Evolutionary conservation across 73 alveolate species (phyloP).

Genomic region (Uronychia binucleata): DNA sequence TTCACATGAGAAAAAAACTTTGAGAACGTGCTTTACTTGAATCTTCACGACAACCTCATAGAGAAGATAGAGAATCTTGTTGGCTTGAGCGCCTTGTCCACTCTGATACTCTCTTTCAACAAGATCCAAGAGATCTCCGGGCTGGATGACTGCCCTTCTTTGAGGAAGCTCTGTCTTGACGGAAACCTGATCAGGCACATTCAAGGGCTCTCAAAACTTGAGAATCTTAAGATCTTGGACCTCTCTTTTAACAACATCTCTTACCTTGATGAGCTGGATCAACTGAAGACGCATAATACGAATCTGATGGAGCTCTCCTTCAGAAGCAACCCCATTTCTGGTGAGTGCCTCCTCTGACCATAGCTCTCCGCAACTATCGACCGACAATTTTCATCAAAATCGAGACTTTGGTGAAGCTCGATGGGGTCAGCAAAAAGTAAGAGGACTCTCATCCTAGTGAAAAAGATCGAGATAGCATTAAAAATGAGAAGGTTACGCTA

Average conservation of each 20-base stretch:
- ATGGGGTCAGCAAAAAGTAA: conserved; percentile 20
- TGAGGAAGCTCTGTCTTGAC: conserved; percentile 77
- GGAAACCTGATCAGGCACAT: conserved; percentile 73
- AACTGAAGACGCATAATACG: background rate
- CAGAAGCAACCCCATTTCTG: conserved; percentile 72
- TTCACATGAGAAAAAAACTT: conserved; percentile 33
- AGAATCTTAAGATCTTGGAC: conserved; percentile 67
- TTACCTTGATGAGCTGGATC: background rate
- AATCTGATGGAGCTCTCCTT: conserved; percentile 46
- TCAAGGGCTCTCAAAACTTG: conserved; percentile 74
- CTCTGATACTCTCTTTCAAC: conserved; percentile 88
- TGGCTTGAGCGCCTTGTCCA: conserved; percentile 71
- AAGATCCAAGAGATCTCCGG: conserved; percentile 86
- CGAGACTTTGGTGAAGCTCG: conserved; percentile 40
- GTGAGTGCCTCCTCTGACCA: conserved; percentile 4
- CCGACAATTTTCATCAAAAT: conserved; percentile 38
- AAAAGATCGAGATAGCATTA: conserved; percentile 48
- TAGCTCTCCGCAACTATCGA: conserved; percentile 32
- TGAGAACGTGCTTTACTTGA: conserved; percentile 74
- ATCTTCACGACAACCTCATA: conserved; percentile 83
- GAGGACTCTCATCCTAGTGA: conserved; percentile 13
- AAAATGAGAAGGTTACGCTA: conserved; percentile 6
- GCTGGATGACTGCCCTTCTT: conserved; percentile 66
- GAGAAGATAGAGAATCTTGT: conserved; percentile 82
- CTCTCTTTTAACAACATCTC: conserved; percentile 48